These are phyloP conservation scores for Arthromyces matolae DNA, from an alignment of 768 basidiomycete genomes.

Conservation along the genomic window DNA sequence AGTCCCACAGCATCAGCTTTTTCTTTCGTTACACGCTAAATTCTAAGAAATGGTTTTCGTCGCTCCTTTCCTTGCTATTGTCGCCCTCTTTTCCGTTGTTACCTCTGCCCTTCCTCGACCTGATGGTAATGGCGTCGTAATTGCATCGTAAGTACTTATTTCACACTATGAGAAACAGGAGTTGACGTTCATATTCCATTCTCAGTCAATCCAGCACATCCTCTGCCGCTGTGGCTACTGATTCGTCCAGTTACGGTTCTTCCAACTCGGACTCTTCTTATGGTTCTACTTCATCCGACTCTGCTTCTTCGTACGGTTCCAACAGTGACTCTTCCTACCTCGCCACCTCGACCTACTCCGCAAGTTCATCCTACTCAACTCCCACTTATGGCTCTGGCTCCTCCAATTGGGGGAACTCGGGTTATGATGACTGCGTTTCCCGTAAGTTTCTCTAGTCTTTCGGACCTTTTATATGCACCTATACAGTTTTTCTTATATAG, in stretches of 20 bases:
- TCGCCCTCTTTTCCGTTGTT: conserved; percentile 49
- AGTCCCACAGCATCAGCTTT: conserved; percentile 40
- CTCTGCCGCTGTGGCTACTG: not conserved
- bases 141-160: conserved; percentile 30
- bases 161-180: not conserved
- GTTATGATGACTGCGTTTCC: conserved; percentile 67
- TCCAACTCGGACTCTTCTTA: conserved; percentile 20
- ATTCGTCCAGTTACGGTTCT: conserved; percentile 11
- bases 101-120: conserved; percentile 46
- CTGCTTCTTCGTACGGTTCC: conserved; percentile 15
- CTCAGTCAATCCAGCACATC: conserved; percentile 5
- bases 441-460: too few species aligned
- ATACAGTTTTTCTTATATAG: conserved; percentile 29
- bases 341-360: conserved; percentile 22
- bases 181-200: not conserved
- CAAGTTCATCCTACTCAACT: conserved; percentile 31
- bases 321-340: conserved; percentile 18
- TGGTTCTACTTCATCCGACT: conserved; percentile 15
- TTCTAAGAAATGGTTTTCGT: conserved; percentile 58
- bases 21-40: conserved; percentile 36
- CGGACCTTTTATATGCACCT: too few species aligned
- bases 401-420: conserved; percentile 50
- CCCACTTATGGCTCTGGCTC: conserved; percentile 63
- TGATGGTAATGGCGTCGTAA: conserved; percentile 29
- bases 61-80: conserved; percentile 50